Percentiles rank a stretch among this genome's conserved stretches.
These are phyloP conservation scores for Dacryopinax primogenitus DNA, from an alignment of 768 basidiomycete species.

Conservation along the genomic window DNA sequence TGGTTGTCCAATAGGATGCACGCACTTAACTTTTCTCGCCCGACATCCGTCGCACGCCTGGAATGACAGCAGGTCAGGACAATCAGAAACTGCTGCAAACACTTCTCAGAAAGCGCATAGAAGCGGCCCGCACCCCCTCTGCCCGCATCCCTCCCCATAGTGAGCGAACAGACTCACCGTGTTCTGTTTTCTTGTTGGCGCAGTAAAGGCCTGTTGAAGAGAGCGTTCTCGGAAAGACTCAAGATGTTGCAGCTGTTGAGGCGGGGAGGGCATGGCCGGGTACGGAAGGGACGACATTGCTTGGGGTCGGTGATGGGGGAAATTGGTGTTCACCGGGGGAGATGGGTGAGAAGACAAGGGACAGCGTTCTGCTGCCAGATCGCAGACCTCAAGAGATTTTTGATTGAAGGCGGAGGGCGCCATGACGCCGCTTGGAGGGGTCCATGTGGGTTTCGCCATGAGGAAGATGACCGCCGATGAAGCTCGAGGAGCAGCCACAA, in stretches of 20 bases:
- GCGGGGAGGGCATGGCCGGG: not conserved
- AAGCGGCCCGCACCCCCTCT: not conserved
- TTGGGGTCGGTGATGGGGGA: not conserved
- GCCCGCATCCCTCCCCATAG: not conserved
- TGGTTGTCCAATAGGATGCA: constrained; percentile 5
- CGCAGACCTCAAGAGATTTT: not conserved
- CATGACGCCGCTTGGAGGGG: not conserved
- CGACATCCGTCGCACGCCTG: constrained; percentile 2
- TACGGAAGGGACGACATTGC: constrained; percentile 6
- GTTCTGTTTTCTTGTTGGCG: not conserved
- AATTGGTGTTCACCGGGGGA: not conserved
- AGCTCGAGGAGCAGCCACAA: not conserved
- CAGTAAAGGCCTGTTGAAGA: not conserved
- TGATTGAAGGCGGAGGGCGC: constrained; percentile 6
- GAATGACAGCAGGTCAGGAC: not conserved
- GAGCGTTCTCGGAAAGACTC: not conserved
- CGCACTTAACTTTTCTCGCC: constrained; percentile 4
- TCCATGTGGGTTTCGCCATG: not conserved
- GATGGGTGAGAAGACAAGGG: not conserved
- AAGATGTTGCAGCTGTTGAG: not conserved
- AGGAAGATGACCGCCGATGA: not conserved
- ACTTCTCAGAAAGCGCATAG: not conserved
- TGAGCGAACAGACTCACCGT: not conserved
- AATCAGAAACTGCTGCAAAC: not conserved
- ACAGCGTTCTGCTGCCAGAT: not conserved